A percentile compares a stretch with the other conserved stretches of the same genome.
Evolutionary conservation across 306 rosid species (phyloP).

Genomic region (Argentina anserina): DNA sequence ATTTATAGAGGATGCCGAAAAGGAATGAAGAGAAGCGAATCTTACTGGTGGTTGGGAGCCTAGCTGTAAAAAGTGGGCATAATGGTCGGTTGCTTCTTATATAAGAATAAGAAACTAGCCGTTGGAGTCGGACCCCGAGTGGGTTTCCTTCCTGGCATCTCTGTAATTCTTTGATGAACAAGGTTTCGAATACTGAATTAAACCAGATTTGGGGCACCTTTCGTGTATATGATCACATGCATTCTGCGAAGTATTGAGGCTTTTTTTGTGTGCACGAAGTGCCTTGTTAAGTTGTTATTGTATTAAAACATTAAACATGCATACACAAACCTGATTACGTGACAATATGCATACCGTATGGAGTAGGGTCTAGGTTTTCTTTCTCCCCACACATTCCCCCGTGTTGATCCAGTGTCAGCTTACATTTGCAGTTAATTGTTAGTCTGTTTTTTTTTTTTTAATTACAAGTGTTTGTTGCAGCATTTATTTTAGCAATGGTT

Average conservation of each 20-base stretch:
- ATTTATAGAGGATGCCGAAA: constrained; percentile 25
- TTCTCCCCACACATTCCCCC: constrained; percentile 4
- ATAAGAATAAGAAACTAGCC: constrained; percentile 45
- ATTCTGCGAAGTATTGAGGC: not conserved
- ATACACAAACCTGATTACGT: too few species aligned
- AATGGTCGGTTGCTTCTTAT: constrained; percentile 46
- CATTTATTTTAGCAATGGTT: not conserved
- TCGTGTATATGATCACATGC: not conserved
- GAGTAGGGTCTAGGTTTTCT: constrained; percentile 4
- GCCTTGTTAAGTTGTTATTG: not conserved
- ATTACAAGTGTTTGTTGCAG: not conserved
- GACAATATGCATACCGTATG: constrained; percentile 1
- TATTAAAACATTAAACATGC: not conserved
- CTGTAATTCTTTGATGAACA: not conserved
- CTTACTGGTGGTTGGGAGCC: constrained; percentile 34
- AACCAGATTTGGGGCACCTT: not conserved
- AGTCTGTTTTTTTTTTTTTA: not conserved
- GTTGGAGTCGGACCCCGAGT: constrained; percentile 29
- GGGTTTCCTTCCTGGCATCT: constrained; percentile 1
- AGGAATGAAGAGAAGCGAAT: constrained; percentile 17
- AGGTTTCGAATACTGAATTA: not conserved
- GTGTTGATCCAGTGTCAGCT: not conserved
- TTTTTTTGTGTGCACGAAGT: not conserved
- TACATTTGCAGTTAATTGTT: not conserved
- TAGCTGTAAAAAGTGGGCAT: constrained; percentile 41